Base-by-base conservation (phyloP, 2,329 filamentous ascomycete species). In the Curvularia lunata region DNA sequence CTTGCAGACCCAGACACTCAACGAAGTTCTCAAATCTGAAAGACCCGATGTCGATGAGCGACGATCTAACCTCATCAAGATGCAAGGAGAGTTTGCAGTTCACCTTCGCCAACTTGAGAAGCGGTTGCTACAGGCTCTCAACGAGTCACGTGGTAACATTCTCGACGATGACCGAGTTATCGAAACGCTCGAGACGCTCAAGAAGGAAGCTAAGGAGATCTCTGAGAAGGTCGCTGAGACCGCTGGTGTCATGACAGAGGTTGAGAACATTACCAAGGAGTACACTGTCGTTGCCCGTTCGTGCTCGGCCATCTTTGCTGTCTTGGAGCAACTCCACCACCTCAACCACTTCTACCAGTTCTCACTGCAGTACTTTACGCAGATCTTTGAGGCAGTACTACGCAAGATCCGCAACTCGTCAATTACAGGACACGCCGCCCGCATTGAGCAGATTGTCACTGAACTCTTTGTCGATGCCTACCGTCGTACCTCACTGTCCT, bases 261-360 rank as follows among this genome's bases (percentile, higher is more conserved):
- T 99, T 18, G 95, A 99, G 68, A 91, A 90, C 72, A 97, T 98
- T 74, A 99, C 96, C 38, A 86, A 90, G 66, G 90, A 97, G 77
- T 99, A 99, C 84, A 91, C 90, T 74, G 88, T 96, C 64, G 92
- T 99, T 78, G 95, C 95, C 55, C 87, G 89, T 69, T 94, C 95
- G 41, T 99, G 95, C 85, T 97, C 94, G 80, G 93, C 95, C 54
- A 94, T 99, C 41, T 99, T 98, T 76, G 92, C 96, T 30, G 91
- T 99, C 13, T 83, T 99, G 60, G 96, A 99, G 80, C 94, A 99
- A 77, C 86, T 99, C 56, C 94, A 98, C 78, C 96, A 97, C 74
- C 88, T 99, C 76, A 97, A 99, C 77, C 95, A 98, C 82, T 98
- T 98, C 80, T 99, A 99, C 78, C 96, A 98, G 76, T 99, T 99